Conservation (phyloP, 2,329 filamentous ascomycete genomes). For the Geoglossum cookeanum region DNA sequence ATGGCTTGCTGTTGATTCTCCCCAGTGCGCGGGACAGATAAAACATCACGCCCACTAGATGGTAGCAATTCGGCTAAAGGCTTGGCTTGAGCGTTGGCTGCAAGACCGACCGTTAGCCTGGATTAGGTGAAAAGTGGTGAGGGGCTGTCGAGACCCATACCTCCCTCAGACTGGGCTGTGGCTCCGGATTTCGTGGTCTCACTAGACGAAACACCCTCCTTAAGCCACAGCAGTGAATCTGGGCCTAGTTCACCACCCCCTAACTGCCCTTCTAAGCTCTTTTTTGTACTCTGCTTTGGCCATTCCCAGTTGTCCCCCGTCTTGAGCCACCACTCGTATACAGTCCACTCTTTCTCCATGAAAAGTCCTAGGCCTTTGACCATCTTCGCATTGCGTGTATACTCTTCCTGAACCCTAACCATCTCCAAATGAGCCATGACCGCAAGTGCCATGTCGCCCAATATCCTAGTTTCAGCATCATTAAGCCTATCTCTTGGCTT, state of each 20-base stretch:
- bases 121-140: not conserved
- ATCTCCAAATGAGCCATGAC: constrained; percentile 2
- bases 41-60: not conserved
- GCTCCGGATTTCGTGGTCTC: not conserved
- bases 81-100: too few relatives aligned
- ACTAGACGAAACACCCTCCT: too few relatives aligned
- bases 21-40: not conserved
- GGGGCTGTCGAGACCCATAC: not conserved
- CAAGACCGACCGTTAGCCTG: too few relatives aligned
- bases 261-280: too few relatives aligned
- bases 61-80: too few relatives aligned
- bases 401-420: not conserved
- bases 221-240: too few relatives aligned
- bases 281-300: not conserved
- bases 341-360: not conserved
- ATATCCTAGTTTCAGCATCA: not conserved
- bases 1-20: not conserved
- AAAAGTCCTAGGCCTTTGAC: not conserved
- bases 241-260: too few relatives aligned
- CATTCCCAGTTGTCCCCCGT: not conserved
- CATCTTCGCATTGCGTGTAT: not conserved
- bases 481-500: not conserved
- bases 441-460: not conserved
- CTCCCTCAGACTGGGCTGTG: not conserved
- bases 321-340: not conserved